These are phyloP conservation scores for Thuidium tamariscinum DNA, from an alignment of 225 moss, liverwort and hornwort genomes.

Conservation along the genomic window DNA sequence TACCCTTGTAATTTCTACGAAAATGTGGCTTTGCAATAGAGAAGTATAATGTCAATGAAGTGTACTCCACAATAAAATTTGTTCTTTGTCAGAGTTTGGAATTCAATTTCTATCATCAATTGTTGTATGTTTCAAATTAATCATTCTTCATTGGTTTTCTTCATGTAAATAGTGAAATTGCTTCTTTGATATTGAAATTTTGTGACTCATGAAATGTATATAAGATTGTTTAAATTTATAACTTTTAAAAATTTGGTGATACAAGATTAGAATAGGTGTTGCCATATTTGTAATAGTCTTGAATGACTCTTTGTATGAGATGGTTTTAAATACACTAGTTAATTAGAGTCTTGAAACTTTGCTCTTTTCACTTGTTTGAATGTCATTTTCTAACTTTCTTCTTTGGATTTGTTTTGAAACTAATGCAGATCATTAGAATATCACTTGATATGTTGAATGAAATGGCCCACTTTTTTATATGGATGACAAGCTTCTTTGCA, in stretches of 20 bases:
- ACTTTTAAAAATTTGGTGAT: not conserved
- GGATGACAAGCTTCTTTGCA: not conserved
- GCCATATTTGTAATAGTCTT: not conserved
- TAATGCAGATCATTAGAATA: not conserved
- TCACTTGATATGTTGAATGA: not conserved
- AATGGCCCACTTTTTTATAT: not conserved
- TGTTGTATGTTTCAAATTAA: not conserved
- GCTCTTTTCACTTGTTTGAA: not conserved
- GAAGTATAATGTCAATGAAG: not conserved
- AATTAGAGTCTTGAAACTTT: not conserved
- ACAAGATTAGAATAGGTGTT: not conserved
- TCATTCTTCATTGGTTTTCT: not conserved
- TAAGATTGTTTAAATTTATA: not conserved
- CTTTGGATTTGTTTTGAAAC: not conserved
- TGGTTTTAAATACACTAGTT: not conserved
- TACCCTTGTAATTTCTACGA: not conserved
- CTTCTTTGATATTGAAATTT: not conserved
- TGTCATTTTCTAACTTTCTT: not conserved
- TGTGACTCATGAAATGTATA: accelerated
- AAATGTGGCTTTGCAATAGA: not conserved
- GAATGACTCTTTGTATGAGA: not conserved
- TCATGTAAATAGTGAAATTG: too few relatives aligned
- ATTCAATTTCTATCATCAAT: not conserved
- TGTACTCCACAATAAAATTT: not conserved
- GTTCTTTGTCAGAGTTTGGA: not conserved